A percentile compares a stretch with the other conserved stretches of the same genome.
Evolutionary conservation across 192 early-diverging fungal genomes (phyloP).

Genomic region (Spizellomyces sp.): DNA sequence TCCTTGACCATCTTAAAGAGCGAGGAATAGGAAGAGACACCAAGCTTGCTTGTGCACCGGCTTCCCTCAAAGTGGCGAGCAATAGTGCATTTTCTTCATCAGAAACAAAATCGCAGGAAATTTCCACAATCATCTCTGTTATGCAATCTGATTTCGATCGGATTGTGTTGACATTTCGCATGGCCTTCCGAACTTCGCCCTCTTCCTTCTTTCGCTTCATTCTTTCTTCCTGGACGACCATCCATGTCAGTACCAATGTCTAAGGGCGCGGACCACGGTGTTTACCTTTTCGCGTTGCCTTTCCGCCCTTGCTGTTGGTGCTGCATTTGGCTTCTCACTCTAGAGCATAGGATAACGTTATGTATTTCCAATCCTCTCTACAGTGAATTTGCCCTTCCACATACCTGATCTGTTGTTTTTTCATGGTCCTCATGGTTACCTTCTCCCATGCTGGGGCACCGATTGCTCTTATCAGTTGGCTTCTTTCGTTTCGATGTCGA

Average conservation of each 20-base stretch:
- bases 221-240: slow-evolving; percentile 12
- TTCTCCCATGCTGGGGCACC: no score
- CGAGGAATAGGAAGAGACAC: slow-evolving; percentile 8
- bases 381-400: no score
- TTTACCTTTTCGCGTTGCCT: neutral
- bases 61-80: slow-evolving; percentile 10
- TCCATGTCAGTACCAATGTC: neutral
- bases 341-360: no score
- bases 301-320: neutral
- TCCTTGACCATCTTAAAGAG: slow-evolving; percentile 20
- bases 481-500: no score
- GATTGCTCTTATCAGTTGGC: no score
- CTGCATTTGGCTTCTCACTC: no score
- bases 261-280: no score
- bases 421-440: no score
- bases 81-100: slow-evolving; percentile 2
- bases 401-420: no score
- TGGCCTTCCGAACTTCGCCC: neutral
- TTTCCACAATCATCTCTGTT: slow-evolving; percentile 34
- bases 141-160: slow-evolving; percentile 27
- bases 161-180: slow-evolving; percentile 18
- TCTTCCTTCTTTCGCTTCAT: slow-evolving; percentile 15
- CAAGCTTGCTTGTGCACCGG: slow-evolving; percentile 13
- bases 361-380: no score
- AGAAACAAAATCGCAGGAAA: slow-evolving; percentile 17